Percentiles rank a stretch among this genome's conserved stretches.
These are phyloP conservation scores for Pistacia vera DNA, from an alignment of 345 rosid genomes.

Conservation along the genomic window DNA sequence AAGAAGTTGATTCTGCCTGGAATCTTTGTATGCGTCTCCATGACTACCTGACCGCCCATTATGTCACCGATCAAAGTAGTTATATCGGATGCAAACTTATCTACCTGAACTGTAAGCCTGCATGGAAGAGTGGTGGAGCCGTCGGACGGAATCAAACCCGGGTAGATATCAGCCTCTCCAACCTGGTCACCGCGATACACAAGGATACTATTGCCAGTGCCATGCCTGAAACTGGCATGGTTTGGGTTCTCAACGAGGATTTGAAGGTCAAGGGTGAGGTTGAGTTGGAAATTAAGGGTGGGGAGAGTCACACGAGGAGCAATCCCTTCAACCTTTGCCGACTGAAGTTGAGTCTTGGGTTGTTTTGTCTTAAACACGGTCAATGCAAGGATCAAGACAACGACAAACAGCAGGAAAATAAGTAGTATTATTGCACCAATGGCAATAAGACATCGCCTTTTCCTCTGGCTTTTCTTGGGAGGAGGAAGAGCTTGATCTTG, in stretches of 20 bases:
- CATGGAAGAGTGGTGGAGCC: conserved; percentile 30
- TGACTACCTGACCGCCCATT: conserved; percentile 31
- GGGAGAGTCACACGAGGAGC: conserved; percentile 45
- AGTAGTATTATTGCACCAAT: conserved; percentile 19
- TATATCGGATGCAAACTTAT: conserved; percentile 29
- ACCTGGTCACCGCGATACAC: conserved; percentile 32
- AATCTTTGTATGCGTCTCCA: conserved; percentile 45
- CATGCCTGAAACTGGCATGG: conserved; percentile 48
- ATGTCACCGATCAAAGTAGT: conserved; percentile 38
- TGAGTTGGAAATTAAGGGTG: conserved; percentile 34
- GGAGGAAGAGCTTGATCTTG: neutral
- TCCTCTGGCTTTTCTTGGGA: conserved; percentile 4
- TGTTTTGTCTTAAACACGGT: conserved; percentile 48
- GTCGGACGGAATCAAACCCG: conserved; percentile 46
- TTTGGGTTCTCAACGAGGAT: conserved; percentile 46
- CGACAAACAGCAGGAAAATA: conserved; percentile 30
- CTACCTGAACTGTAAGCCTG: conserved; percentile 46
- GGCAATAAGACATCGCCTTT: conserved; percentile 22
- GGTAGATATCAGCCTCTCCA: conserved; percentile 43
- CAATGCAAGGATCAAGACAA: conserved; percentile 38
- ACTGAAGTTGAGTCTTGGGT: conserved; percentile 32
- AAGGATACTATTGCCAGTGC: conserved; percentile 39
- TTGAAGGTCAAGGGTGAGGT: conserved; percentile 45
- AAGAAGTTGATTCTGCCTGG: conserved; percentile 53
- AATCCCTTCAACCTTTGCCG: conserved; percentile 44